These are phyloP conservation scores for Tolypocladium paradoxum DNA, from an alignment of 2,329 filamentous ascomycete genomes.

Conservation along the genomic window DNA sequence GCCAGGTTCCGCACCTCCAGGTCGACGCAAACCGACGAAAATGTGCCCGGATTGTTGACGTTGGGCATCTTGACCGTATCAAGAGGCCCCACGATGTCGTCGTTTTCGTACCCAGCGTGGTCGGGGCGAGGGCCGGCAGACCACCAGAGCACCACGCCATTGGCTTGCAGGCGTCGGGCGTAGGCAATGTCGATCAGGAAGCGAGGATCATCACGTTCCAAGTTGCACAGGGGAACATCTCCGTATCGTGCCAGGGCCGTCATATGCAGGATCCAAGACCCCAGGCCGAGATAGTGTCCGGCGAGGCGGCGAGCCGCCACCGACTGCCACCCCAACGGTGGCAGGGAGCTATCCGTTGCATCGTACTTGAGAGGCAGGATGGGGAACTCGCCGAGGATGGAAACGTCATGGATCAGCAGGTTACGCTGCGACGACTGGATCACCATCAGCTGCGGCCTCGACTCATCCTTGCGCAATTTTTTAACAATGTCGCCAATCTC, in stretches of 20 bases:
- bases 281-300: conserved; percentile 84
- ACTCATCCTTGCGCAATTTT: conserved; percentile 80
- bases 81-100: conserved; percentile 73
- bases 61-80: conserved; percentile 87
- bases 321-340: conserved; percentile 86
- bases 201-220: conserved; percentile 86
- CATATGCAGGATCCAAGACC: conserved; percentile 82
- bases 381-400: conserved; percentile 74
- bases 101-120: conserved; percentile 89
- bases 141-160: conserved; percentile 96
- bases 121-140: conserved; percentile 78
- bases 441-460: conserved; percentile 69
- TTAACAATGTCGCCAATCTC: conserved; percentile 83
- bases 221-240: conserved; percentile 87
- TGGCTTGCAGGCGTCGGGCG: conserved; percentile 77
- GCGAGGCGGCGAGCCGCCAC: conserved; percentile 81
- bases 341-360: conserved; percentile 72
- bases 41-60: conserved; percentile 87
- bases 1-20: conserved; percentile 86
- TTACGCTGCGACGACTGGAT: conserved; percentile 82
- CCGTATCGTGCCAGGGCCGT: conserved; percentile 83
- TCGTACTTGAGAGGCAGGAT: conserved; percentile 74
- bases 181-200: conserved; percentile 96
- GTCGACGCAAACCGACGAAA: conserved; percentile 93
- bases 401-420: conserved; percentile 73